Evolutionary conservation across 1,284 basidiomycete species (phyloP), one percentile per base, ranked within the genome.

Genomic region (Boletellus deceptivus): DNA sequence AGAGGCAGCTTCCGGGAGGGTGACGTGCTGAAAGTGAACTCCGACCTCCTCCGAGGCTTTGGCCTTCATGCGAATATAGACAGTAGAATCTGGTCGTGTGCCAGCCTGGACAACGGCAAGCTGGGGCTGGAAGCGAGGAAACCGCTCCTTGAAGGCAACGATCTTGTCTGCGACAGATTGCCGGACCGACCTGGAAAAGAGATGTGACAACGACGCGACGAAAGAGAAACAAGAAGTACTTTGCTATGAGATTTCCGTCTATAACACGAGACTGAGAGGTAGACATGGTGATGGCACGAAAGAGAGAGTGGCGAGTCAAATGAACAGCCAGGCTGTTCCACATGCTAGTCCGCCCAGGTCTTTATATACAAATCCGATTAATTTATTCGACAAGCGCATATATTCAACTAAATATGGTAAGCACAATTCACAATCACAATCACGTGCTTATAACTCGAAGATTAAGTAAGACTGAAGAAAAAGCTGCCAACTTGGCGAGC

Each of bases 61-160:
- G 46, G 83, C 79, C 75, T 99, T 99, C 96, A 98, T 98, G 65
- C 93, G 92, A 59, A 99, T 89, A 74, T 99, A 99, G 48, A 89
- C 89, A 31, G 79, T 77, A 8, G 94, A 98, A 67, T 98, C 96
- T 36, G 92, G 86, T 56, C 91, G 86, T 31, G 84, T 82, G 47
- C 97, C 97, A 49, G 94, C 94, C 73, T 99, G 97, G 50, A 99
- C 83, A 72, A 99, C 95, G 63, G 85, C 89, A 34, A 99, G 83
- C 70, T 88, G 83, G 16, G 94, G 91, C 63, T 88, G 82, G 77
- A 99, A 98, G 39, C 88, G 87, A 22, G 93, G 87, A 69, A 83
- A 83, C 55, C 75, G 75, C 10, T 80, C 67, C 64, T 83, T 81
- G 49, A 86, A 69, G 4, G 79, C 62, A 41, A 73, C 73, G 68